These are phyloP conservation scores for Termitomyces bulborhizus DNA, from an alignment of 768 basidiomycete genomes.

Conservation along the genomic window DNA sequence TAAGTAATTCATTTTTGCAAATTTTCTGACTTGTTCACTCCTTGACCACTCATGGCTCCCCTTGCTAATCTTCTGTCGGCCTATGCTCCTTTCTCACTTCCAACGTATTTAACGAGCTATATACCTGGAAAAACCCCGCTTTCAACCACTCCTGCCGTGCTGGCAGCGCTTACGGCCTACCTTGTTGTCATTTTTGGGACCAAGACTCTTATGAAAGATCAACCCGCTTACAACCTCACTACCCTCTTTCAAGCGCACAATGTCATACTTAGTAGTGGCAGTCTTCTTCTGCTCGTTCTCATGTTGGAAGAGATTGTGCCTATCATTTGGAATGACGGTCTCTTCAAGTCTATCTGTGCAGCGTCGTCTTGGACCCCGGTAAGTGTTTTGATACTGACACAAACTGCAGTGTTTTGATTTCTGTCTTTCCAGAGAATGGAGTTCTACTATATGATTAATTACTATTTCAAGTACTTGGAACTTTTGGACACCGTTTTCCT, in stretches of 20 bases:
- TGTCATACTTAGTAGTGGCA: constrained; percentile 78
- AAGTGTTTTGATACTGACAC: constrained; percentile 25
- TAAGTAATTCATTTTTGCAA: constrained; percentile 8
- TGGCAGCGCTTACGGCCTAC: constrained; percentile 68
- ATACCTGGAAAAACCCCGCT: constrained; percentile 73
- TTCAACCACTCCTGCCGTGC: constrained; percentile 73
- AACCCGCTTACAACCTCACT: constrained; percentile 69
- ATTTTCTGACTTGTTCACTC: constrained; percentile 15
- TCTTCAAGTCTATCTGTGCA: constrained; percentile 76
- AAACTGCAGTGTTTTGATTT: constrained; percentile 2
- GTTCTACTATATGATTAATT: constrained; percentile 98
- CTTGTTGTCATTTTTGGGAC: constrained; percentile 85
- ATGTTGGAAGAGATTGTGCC: constrained; percentile 92
- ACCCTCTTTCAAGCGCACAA: constrained; percentile 89
- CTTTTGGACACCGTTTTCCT: constrained; percentile 96
- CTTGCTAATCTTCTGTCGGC: constrained; percentile 70
- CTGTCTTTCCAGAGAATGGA: constrained; percentile 66
- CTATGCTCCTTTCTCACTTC: constrained; percentile 51
- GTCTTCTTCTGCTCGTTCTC: constrained; percentile 75
- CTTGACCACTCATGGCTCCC: constrained; percentile 46
- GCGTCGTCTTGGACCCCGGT: constrained; percentile 83
- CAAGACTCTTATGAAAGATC: constrained; percentile 77
- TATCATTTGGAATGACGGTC: constrained; percentile 61
- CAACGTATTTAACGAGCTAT: constrained; percentile 54
- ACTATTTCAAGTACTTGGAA: constrained; percentile 97